These are phyloP conservation scores for Podaxis sp. DNA, from an alignment of 768 basidiomycete genomes.

Conservation along the genomic window DNA sequence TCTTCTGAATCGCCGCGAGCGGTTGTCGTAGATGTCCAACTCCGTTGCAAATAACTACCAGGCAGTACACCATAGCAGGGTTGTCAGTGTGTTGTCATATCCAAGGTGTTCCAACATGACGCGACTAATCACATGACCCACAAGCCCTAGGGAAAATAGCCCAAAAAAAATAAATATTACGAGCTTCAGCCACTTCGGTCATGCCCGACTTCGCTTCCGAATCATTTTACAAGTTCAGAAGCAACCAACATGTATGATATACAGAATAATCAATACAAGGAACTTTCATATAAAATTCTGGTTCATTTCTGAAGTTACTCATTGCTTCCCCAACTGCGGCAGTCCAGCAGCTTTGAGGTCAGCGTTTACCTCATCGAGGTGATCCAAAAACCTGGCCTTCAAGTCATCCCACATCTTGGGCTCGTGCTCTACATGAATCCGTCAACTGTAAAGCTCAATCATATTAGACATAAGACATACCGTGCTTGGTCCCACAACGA, in stretches of 20 bases:
- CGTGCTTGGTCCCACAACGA: constrained; percentile 52
- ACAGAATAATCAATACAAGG: no score
- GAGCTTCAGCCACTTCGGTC: no score
- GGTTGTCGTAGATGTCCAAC: not conserved
- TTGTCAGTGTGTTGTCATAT: not conserved
- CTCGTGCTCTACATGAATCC: constrained; percentile 42
- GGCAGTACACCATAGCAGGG: not conserved
- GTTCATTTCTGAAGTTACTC: not conserved
- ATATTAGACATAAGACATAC: constrained; percentile 24
- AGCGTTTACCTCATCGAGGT: constrained; percentile 50
- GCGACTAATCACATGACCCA: not conserved
- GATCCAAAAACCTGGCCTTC: constrained; percentile 52
- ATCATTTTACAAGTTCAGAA: no score
- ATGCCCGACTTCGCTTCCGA: no score
- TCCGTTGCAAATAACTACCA: not conserved
- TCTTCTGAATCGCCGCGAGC: not conserved
- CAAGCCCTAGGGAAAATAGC: not conserved
- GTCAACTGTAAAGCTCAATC: not conserved
- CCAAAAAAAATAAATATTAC: not conserved
- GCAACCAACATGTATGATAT: no score
- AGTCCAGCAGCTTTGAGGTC: constrained; percentile 40
- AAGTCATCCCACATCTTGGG: constrained; percentile 66
- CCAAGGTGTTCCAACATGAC: not conserved
- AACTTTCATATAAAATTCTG: no score
- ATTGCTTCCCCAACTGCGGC: constrained; percentile 22